These are phyloP conservation scores for Vigna mungo DNA, from an alignment of 306 rosid species.

Conservation along the genomic window DNA sequence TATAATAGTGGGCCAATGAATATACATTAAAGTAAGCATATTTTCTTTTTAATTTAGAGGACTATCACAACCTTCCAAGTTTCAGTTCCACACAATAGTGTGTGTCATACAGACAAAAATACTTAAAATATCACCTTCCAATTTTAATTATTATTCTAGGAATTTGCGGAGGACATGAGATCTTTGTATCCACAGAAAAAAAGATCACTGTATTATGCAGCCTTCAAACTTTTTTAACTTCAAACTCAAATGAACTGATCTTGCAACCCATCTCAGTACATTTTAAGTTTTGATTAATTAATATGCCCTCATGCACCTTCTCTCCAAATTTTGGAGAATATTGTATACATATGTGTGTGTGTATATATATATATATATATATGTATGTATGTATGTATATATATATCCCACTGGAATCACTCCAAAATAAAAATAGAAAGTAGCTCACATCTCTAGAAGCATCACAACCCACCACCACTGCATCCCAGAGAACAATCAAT, in stretches of 20 bases:
- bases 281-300: conserved; percentile 2
- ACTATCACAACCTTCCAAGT: conserved; percentile 48
- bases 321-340: conserved; percentile 15
- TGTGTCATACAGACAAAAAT: conserved; percentile 33
- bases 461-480: conserved; percentile 43
- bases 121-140: conserved; percentile 25
- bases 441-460: conserved; percentile 53
- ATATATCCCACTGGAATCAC: not conserved
- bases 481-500: conserved; percentile 51
- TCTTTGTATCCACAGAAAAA: conserved; percentile 36
- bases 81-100: conserved; percentile 35
- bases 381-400: not conserved
- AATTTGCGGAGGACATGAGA: conserved; percentile 42
- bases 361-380: too few relatives aligned
- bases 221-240: not conserved
- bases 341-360: not conserved
- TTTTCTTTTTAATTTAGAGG: conserved; percentile 27
- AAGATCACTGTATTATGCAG: conserved; percentile 9
- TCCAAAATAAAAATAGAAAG: conserved; percentile 28
- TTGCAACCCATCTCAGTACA: conserved; percentile 23
- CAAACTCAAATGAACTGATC: conserved; percentile 24
- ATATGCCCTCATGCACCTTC: not conserved
- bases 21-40: conserved; percentile 32
- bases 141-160: conserved; percentile 40
- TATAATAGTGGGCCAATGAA: conserved; percentile 42